Evolutionary conservation across 176 grass and related monocot genomes (phyloP).

Genomic region (Paspalum notatum): DNA sequence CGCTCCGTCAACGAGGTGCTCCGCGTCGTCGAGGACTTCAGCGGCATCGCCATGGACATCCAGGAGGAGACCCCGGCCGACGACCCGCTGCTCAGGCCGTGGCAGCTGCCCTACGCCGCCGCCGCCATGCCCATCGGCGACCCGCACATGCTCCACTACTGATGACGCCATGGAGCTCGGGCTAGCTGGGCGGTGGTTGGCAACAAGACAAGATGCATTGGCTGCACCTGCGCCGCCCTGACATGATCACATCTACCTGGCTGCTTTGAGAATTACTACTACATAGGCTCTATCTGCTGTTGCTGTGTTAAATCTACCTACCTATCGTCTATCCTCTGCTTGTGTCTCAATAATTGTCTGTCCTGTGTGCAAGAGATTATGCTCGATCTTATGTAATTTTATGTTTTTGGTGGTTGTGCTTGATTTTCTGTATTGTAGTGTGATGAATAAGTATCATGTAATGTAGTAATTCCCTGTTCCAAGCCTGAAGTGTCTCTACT

Average conservation of each 20-base stretch:
- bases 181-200: constrained; percentile 12
- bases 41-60: constrained; percentile 90
- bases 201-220: constrained; percentile 3
- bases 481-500: neutral
- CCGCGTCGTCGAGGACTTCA: constrained; percentile 68
- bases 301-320: constrained; percentile 39
- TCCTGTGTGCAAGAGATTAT: constrained; percentile 14
- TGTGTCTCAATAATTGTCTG: constrained; percentile 25
- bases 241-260: constrained; percentile 33
- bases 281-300: constrained; percentile 39
- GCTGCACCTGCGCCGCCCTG: neutral
- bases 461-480: neutral
- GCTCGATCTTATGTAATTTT: constrained; percentile 36
- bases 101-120: constrained; percentile 66
- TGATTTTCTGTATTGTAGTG: constrained; percentile 28
- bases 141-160: constrained; percentile 64
- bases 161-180: neutral
- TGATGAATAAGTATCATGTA: constrained; percentile 27
- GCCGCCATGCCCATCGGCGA: constrained; percentile 64
- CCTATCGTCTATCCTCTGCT: neutral
- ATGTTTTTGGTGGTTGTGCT: constrained; percentile 31
- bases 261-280: constrained; percentile 17
- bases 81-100: constrained; percentile 71
- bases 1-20: constrained; percentile 85
- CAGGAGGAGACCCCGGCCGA: constrained; percentile 58